phyloP scores from a whole-genome alignment of 495 filamentous ascomycete genomes.

The Penicillium pulvis region DNA sequence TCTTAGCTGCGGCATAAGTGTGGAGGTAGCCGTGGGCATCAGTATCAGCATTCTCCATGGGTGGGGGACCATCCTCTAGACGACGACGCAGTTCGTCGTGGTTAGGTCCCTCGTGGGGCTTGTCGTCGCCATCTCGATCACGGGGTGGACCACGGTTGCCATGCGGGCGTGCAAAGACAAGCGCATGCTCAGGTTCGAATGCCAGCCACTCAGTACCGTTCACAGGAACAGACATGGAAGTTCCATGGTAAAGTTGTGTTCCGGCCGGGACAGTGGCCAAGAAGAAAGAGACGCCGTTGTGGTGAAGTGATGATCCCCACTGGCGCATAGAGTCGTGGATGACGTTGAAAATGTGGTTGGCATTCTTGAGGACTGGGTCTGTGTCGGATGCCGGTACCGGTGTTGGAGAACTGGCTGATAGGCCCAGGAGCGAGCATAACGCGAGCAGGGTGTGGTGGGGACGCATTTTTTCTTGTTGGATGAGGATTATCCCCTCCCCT shows the following conservation, averaged over 20 bases:
- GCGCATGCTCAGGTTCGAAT: slow-evolving; percentile 69
- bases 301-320: slow-evolving; percentile 68
- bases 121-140: not conserved
- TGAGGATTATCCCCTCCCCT: not conserved
- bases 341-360: slow-evolving; percentile 66
- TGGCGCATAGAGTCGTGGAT: slow-evolving; percentile 68
- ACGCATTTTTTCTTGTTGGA: slow-evolving; percentile 12
- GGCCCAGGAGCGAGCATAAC: slow-evolving; percentile 12
- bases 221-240: slow-evolving; percentile 35
- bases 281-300: slow-evolving; percentile 71
- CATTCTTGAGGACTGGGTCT: slow-evolving; percentile 36
- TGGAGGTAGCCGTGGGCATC: slow-evolving; percentile 53
- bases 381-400: not conserved
- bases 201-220: slow-evolving; percentile 66
- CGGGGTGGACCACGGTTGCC: not conserved
- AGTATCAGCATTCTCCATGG: slow-evolving; percentile 12
- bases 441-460: slow-evolving; percentile 9
- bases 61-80: not conserved
- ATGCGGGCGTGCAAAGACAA: slow-evolving; percentile 49
- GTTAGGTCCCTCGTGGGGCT: slow-evolving; percentile 1
- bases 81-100: slow-evolving; percentile 24
- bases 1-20: slow-evolving; percentile 51
- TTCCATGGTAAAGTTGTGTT: slow-evolving; percentile 66
- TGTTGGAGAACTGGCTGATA: slow-evolving; percentile 11
- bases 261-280: slow-evolving; percentile 57